Conservation (phyloP, 2,329 filamentous ascomycete genomes). For the Cercospora beticola region DNA sequence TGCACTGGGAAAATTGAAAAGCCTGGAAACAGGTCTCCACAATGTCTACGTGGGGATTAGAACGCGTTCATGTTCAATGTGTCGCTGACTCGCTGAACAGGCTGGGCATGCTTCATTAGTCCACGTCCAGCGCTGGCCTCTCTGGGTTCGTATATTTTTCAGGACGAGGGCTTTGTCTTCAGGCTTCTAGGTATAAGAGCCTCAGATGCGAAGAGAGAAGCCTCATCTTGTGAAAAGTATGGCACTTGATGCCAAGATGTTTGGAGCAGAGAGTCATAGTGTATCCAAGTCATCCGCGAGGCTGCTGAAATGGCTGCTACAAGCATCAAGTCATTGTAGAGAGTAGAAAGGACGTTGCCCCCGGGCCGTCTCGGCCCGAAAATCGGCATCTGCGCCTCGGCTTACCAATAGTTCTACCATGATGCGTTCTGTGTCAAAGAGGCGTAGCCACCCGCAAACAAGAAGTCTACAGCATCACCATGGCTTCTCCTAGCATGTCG, state of each 20-base stretch:
- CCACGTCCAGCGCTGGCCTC: background rate
- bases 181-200: background rate
- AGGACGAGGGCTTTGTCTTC: background rate
- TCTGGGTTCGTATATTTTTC: background rate
- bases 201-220: background rate
- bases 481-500: conserved; percentile 21
- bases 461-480: conserved; percentile 5
- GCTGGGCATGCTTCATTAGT: background rate
- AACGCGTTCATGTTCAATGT: background rate
- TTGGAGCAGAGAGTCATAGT: background rate
- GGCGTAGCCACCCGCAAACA: background rate
- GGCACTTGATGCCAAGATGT: background rate
- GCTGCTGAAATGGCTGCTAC: background rate
- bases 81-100: background rate
- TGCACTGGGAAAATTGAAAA: background rate
- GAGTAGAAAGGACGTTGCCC: too few species aligned
- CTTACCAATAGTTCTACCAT: conserved; percentile 15
- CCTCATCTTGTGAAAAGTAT: background rate
- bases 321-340: background rate
- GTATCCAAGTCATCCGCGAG: background rate
- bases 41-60: background rate
- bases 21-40: background rate
- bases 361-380: background rate
- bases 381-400: conserved; percentile 5
- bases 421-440: background rate